phyloP scores from a whole-genome alignment of 805 yeast species.

The Pichia rugopelliculosa region DNA sequence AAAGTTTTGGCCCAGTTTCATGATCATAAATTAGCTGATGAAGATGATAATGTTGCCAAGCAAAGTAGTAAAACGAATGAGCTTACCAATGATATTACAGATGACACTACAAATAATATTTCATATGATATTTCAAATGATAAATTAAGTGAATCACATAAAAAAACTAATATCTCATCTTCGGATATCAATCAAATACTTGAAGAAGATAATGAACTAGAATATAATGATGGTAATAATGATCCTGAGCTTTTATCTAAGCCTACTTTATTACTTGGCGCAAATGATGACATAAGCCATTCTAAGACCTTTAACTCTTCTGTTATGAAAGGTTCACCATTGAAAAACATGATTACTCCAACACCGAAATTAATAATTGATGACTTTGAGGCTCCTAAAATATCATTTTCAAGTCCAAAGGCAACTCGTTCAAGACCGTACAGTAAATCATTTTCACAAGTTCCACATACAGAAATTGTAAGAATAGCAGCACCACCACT shows the following conservation, averaged over 20 bases:
- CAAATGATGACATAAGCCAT: neutral
- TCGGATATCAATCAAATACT: neutral
- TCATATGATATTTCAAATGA: no score
- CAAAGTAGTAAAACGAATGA: no score
- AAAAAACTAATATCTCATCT: neutral
- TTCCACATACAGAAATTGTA: conserved; percentile 35
- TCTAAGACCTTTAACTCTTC: neutral
- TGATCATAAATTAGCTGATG: conserved; percentile 9
- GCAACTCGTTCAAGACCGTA: conserved; percentile 23
- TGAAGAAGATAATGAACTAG: conserved; percentile 1
- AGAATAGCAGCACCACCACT: conserved; percentile 19
- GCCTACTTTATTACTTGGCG: neutral
- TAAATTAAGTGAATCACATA: neutral
- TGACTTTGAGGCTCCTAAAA: conserved; percentile 1
- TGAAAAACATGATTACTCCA: conserved; percentile 4
- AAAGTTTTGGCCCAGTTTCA: conserved; percentile 54
- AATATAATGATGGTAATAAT: neutral
- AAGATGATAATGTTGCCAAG: no score
- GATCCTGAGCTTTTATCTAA: neutral
- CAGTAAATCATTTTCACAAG: conserved; percentile 38
- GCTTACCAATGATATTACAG: no score
- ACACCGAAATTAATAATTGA: neutral
- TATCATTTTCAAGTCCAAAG: conserved; percentile 3
- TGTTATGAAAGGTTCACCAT: conserved; percentile 2
- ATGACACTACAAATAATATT: no score